Percentiles rank a stretch among this genome's conserved stretches.
Conservation (phyloP, 2,329 filamentous ascomycete genomes). For the Aureobasidium namibiae region DNA sequence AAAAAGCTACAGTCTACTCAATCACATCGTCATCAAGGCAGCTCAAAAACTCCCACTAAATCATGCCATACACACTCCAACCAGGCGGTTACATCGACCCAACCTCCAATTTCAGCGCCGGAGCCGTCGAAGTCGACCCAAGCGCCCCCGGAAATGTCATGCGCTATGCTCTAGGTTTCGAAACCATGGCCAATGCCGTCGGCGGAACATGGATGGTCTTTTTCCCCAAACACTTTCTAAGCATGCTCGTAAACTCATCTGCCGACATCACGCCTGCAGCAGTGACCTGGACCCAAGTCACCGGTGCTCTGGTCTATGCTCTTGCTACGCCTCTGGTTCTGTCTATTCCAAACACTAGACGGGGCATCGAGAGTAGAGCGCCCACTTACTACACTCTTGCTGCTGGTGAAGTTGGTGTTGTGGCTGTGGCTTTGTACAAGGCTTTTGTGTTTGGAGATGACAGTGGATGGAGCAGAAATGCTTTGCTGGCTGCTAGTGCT, state of each 20-base stretch:
- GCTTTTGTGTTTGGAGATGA: background rate
- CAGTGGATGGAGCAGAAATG: background rate
- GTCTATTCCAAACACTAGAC: background rate
- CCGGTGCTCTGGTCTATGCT: background rate
- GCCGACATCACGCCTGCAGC: background rate
- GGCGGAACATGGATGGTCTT: conserved; percentile 10
- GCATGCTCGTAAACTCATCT: background rate
- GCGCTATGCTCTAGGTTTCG: background rate
- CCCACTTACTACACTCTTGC: background rate
- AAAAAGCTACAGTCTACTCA: too few relatives aligned
- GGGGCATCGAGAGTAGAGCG: background rate
- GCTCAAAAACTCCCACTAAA: background rate
- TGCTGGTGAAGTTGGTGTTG: background rate
- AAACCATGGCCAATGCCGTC: background rate
- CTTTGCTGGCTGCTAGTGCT: background rate
- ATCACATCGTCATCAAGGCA: background rate
- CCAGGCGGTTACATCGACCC: background rate
- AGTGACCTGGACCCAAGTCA: background rate
- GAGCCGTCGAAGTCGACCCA: background rate
- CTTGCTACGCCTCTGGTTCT: background rate
- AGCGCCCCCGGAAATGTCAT: background rate
- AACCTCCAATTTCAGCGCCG: background rate
- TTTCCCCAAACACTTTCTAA: background rate
- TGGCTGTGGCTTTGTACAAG: conserved; percentile 1
- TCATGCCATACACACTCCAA: conserved; percentile 4